phyloP scores from a whole-genome alignment of 108 stramenopile genomes.

The Aureococcus anophagefferens region DNA sequence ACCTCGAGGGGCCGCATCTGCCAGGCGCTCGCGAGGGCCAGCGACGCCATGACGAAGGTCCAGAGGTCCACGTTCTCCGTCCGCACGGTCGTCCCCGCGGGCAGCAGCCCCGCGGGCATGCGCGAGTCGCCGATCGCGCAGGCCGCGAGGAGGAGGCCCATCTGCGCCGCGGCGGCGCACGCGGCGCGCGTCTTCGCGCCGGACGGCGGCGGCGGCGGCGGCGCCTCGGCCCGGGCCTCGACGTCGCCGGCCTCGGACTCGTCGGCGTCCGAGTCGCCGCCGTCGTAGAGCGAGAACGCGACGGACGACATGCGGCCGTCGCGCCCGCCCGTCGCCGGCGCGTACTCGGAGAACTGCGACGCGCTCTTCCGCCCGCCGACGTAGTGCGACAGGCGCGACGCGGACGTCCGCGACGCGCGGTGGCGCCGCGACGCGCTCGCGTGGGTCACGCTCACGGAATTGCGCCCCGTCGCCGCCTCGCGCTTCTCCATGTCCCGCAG shows the following conservation, averaged over 20 bases:
- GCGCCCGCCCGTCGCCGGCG: not conserved
- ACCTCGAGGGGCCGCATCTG: not conserved
- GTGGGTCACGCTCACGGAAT: no score
- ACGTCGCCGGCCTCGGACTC: no score
- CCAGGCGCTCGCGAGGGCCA: no score
- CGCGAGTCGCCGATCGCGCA: not conserved
- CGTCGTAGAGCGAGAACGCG: not conserved
- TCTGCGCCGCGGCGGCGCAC: not conserved
- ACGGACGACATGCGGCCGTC: not conserved
- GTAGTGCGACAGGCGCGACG: not conserved
- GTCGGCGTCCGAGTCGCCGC: not conserved
- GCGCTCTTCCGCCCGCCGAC: no score
- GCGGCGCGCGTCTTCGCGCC: not conserved
- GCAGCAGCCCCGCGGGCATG: not conserved
- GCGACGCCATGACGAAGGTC: not conserved
- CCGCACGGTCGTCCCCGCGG: not conserved
- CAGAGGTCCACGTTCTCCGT: not conserved
- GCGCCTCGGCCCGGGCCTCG: no score
- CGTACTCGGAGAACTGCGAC: conserved; percentile 19
- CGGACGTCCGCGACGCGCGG: not conserved
- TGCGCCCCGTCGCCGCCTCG: not conserved
- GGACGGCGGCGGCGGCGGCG: no score
- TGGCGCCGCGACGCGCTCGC: not conserved
- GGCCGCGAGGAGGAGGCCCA: not conserved
- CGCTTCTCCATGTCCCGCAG: not conserved